These are phyloP conservation scores for Jimgerdemannia lactiflua DNA, from an alignment of 192 early-diverging fungal genomes.

Conservation along the genomic window DNA sequence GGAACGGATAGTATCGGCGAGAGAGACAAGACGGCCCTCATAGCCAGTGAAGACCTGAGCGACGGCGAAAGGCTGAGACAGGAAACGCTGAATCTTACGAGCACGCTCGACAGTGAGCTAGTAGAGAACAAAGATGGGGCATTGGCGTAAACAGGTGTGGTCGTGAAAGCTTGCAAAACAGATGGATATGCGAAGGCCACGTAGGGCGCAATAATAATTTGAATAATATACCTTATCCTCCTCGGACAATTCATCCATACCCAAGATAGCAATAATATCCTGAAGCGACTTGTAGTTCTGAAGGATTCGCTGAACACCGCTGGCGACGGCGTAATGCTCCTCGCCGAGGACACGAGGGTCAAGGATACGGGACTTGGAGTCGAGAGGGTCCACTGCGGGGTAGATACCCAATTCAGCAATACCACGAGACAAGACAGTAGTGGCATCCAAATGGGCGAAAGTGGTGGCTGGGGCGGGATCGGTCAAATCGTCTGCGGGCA, in stretches of 20 bases:
- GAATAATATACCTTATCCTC: slow-evolving; percentile 90
- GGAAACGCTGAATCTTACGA: slow-evolving; percentile 99
- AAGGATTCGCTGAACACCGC: slow-evolving; percentile 91
- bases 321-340: slow-evolving; percentile 94
- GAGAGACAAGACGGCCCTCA: slow-evolving; percentile 88
- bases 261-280: slow-evolving; percentile 99
- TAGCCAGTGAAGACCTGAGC: slow-evolving; percentile 98
- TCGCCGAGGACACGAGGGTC: slow-evolving; percentile 96
- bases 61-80: slow-evolving; percentile 97
- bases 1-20: slow-evolving; percentile 94
- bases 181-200: too few relatives aligned
- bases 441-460: slow-evolving; percentile 99
- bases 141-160: too few relatives aligned
- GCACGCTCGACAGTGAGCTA: slow-evolving; percentile 93
- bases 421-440: slow-evolving; percentile 97
- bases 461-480: slow-evolving; percentile 99
- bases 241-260: slow-evolving; percentile 99
- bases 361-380: slow-evolving; percentile 97
- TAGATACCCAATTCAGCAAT: slow-evolving; percentile 99
- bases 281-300: slow-evolving; percentile 99
- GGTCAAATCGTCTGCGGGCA: slow-evolving; percentile 99
- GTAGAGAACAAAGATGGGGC: too few relatives aligned
- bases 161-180: too few relatives aligned
- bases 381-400: slow-evolving; percentile 97
- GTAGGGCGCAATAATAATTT: too few relatives aligned